phyloP scores from a whole-genome alignment of 345 rosid genomes.

The Eucalyptus melliodora region DNA sequence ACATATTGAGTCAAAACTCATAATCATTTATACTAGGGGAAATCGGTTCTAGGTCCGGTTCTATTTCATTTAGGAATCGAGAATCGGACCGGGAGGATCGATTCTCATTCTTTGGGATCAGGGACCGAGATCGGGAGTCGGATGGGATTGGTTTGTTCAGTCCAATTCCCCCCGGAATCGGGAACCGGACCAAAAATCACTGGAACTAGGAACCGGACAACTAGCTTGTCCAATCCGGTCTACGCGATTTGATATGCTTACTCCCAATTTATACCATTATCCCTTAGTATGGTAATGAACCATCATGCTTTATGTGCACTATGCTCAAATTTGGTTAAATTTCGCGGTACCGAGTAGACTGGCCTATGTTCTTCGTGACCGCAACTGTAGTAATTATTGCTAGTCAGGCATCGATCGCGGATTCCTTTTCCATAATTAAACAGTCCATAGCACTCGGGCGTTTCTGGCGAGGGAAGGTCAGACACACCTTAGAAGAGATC shows the following conservation, averaged over 20 bases:
- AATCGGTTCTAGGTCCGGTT: accelerated
- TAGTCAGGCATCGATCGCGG: not conserved
- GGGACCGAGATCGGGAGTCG: accelerated
- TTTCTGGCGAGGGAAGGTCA: not conserved
- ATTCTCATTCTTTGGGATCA: no score
- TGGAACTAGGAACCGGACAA: accelerated
- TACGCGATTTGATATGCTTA: accelerated
- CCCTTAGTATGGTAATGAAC: not conserved
- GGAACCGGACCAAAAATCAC: accelerated
- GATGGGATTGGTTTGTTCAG: accelerated
- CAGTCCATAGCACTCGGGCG: not conserved
- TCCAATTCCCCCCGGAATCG: accelerated
- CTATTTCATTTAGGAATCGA: no score
- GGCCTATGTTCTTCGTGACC: not conserved
- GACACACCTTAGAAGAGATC: not conserved
- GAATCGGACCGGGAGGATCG: accelerated
- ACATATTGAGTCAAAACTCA: accelerated
- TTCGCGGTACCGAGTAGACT: not conserved
- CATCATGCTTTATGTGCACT: not conserved
- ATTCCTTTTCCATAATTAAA: not conserved
- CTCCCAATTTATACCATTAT: no score
- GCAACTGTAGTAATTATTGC: not conserved
- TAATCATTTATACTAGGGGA: no score
- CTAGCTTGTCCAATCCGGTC: accelerated
- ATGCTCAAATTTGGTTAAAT: not conserved